Evolutionary conservation across 2,329 filamentous ascomycete species (phyloP), one percentile per base, ranked within the genome.

Genomic region (Fusarium multiceps): DNA sequence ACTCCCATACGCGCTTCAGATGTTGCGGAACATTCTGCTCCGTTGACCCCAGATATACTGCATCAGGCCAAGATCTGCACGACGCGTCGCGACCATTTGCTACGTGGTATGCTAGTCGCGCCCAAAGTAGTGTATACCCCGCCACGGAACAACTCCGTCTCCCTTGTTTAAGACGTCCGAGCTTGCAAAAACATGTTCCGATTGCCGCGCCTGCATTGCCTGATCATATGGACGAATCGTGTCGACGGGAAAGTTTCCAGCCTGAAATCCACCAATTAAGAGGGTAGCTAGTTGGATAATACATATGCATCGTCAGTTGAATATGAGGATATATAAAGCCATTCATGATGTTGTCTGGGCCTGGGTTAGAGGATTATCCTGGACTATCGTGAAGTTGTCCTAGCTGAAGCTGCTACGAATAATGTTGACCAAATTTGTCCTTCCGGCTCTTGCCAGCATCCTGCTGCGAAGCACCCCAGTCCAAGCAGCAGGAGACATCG

Each of bases 101-200:
- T 37, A n/a, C 23, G 20, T n/a, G 10, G 13, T 13, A 34, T 16
- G 11, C 12, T 8, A 41, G 23, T 40, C 34, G 20, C 16, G 23
- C 34, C 49, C 18, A 53, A 42, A 53, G 25, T 42, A 53, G 49
- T 37, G 4, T 25, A 41, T 46, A 65, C 59, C 60, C 62, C 62
- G 40, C 62, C 32, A 23, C 62, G 62, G 62, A 64, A 16, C 27
- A 20, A 0, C 45, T 64, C 62, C 60, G 62, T 37, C 6, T 42
- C 21, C 23, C 62, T 55, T 9, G 11, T 59, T 64, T 23, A 1
- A 47, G 61, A 49, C n/a, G 12, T 18, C 4, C 42, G 28, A 34
- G 25, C 48, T 53, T 28, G n/a, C 25, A 40, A 25, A 40, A 40
- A 10, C 13, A n/a, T 42, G 40, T 14, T 55, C 42, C 34, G 56